phyloP scores from a whole-genome alignment of 2,329 filamentous ascomycete species.

The Emericellopsis atlantica region DNA sequence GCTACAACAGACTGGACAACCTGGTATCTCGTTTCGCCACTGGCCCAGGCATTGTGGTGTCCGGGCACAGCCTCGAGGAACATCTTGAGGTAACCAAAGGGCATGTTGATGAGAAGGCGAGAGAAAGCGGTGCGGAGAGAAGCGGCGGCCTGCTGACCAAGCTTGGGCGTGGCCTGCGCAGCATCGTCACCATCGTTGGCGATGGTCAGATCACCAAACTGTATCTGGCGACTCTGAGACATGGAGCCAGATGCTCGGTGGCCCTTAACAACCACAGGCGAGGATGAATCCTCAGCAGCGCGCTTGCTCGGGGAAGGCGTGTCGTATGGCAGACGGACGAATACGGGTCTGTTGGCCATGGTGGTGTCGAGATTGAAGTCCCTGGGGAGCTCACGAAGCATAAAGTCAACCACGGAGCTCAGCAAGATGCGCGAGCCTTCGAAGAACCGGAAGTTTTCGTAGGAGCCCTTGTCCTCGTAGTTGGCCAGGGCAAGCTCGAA shows the following conservation, averaged over 20 bases:
- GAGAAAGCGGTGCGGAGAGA: constrained; percentile 42
- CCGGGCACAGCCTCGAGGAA: constrained; percentile 35
- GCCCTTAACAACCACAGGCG: constrained; percentile 15
- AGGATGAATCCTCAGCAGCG: constrained; percentile 5
- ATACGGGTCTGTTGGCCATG: constrained; percentile 17
- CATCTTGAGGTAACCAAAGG: constrained; percentile 52
- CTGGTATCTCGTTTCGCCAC: constrained; percentile 30
- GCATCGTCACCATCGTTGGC: constrained; percentile 11
- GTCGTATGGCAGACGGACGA: constrained; percentile 20
- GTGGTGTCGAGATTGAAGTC: constrained; percentile 46
- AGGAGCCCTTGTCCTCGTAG: constrained; percentile 18
- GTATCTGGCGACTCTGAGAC: constrained; percentile 29
- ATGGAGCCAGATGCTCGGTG: no score
- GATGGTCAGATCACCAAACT: constrained; percentile 55
- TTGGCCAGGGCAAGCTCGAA: constrained; percentile 44
- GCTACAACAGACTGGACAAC: constrained; percentile 36
- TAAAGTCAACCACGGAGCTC: constrained; percentile 41
- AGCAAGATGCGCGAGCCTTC: constrained; percentile 42
- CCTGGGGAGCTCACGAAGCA: constrained; percentile 45
- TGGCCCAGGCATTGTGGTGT: constrained; percentile 6
- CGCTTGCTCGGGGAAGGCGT: constrained; percentile 5
- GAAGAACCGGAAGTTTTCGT: constrained; percentile 36
- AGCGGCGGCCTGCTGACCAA: constrained; percentile 11
- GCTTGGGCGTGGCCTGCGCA: constrained; percentile 17
- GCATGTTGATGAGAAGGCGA: constrained; percentile 55